Base-by-base conservation (phyloP, 768 basidiomycete genomes). In the Sarcodon sp. region DNA sequence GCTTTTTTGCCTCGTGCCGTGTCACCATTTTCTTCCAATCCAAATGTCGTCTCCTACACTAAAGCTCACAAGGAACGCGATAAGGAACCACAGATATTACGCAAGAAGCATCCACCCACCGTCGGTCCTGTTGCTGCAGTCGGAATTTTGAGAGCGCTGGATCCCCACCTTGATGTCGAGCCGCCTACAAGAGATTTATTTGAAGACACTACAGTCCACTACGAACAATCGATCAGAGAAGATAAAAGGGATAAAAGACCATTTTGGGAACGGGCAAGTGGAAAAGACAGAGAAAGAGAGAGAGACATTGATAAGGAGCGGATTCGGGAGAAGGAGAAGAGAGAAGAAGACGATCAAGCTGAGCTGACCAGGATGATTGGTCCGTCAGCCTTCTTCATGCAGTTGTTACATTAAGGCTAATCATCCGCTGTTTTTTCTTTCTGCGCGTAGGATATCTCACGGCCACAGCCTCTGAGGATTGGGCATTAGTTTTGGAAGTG, bases 381-480 rank as follows among this genome's bases (percentile, higher is more conserved):
- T 83, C 54, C 49, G 64, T 56, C 32, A 13, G 15, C 5, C 2
- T 21, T 3, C 34, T 31, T 21, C 18, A 11, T 31, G 10, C 16
- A 15, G 18, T 27, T 33, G 47, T 16, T 7, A 7, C 13, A 16
- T 5, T 39, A 5, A 8, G 13, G 35, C 15, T 32, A 35, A 16
- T 33, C 33, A 35, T 32, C 33, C 4, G 13, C 32, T 48, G 44
- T 8, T 10, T 33, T 11, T 44, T 53, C n/a, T 15, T 53, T 35
- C 12, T 50, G 36, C 0, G 54, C n/a, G 36, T 43, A 87, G 85
- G 83, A 0, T 87, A 75, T 56, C 67, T 87, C 12, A 83, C 84
- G 1, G 84, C 83, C 0, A 87, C 83, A 0, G 72, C 81, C 0
- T 82, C 87, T 3, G 87, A 90, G 59, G 85, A 90, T 58, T 88